Conservation (phyloP, 2,329 filamentous ascomycete genomes). For the Mollisia scopiformis region DNA sequence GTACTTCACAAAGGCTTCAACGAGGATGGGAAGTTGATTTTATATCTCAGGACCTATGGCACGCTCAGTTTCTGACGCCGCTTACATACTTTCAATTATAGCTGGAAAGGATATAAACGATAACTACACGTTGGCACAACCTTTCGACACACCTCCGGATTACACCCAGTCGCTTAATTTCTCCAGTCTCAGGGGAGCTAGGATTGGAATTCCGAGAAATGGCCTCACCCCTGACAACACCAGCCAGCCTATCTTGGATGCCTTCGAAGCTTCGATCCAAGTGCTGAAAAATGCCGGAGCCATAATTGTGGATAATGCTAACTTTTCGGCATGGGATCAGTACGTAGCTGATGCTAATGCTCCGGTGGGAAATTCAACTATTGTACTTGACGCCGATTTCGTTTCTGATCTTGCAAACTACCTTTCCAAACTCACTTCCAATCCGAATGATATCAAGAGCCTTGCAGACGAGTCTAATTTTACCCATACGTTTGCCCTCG, state of each 20-base stretch:
- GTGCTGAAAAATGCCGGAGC: slow-evolving; percentile 59
- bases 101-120: slow-evolving; percentile 62
- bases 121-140: slow-evolving; percentile 66
- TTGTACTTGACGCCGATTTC: slow-evolving; percentile 63
- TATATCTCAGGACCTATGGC: slow-evolving; percentile 56
- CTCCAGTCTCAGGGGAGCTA: slow-evolving; percentile 55
- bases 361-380: slow-evolving; percentile 35
- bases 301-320: slow-evolving; percentile 60
- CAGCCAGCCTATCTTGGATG: slow-evolving; percentile 47
- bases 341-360: slow-evolving; percentile 40
- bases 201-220: slow-evolving; percentile 68
- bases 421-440: slow-evolving; percentile 55
- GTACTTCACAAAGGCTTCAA: slow-evolving; percentile 43
- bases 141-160: slow-evolving; percentile 56
- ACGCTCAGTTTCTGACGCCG: slow-evolving; percentile 67
- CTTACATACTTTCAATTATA: slow-evolving; percentile 64
- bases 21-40: neutral
- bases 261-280: slow-evolving; percentile 58
- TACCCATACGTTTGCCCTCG: slow-evolving; percentile 53
- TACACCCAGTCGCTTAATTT: slow-evolving; percentile 62
- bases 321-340: slow-evolving; percentile 56
- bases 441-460: slow-evolving; percentile 57
- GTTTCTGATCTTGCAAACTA: slow-evolving; percentile 58
- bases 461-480: slow-evolving; percentile 57
- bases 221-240: slow-evolving; percentile 46